Evolutionary conservation across 495 filamentous ascomycete genomes (phyloP), one percentile per base, ranked within the genome.

Genomic region (Aspergillus homomorphus): DNA sequence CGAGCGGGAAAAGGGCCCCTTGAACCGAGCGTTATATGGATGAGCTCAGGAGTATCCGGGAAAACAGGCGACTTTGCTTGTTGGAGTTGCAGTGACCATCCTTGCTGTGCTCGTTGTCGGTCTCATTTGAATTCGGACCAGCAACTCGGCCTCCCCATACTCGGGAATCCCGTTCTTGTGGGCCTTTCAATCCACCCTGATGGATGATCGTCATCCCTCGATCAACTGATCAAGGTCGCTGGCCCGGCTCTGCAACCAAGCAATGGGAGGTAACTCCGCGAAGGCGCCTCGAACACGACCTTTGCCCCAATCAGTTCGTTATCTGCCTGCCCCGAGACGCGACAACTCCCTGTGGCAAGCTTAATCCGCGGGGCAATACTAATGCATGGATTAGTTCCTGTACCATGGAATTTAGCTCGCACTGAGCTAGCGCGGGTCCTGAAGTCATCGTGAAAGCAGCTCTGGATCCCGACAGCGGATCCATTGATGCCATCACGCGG

Each of bases 401-500:
- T 62, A 55, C 66, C 66, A 58, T 66, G 65, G 64, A 67, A 65
- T 62, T 45, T 66, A 61, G 45, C 62, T 57, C 58, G 43, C 45
- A 26, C 56, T 59, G 55, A 56, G 50, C 41, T 53, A 56, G 64
- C 61, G 62, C 68, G 58, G 70, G 60, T 65, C 65, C 59, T 65
- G 63, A 66, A 66, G 59, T 65, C 66, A 70, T 68, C 62, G 71
- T 66, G 61, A 72, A 68, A 63, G 49, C 59, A 66, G 55, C 62
- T 62, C 59, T 62, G 49, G 63, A 61, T 46, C 44, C 45, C 15
- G 24, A 49, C 45, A 55, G 50, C 30, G 24, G 58, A 60, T 42
- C 68, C 66, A 68, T 67, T 49, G 43, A 44, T 56, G 62, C 24
- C n/a, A 65, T 74, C 71, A 74, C 65, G 65, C 68, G 68, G 46